Conservation (phyloP, 768 basidiomycete species). For the Piloderma croceum region DNA sequence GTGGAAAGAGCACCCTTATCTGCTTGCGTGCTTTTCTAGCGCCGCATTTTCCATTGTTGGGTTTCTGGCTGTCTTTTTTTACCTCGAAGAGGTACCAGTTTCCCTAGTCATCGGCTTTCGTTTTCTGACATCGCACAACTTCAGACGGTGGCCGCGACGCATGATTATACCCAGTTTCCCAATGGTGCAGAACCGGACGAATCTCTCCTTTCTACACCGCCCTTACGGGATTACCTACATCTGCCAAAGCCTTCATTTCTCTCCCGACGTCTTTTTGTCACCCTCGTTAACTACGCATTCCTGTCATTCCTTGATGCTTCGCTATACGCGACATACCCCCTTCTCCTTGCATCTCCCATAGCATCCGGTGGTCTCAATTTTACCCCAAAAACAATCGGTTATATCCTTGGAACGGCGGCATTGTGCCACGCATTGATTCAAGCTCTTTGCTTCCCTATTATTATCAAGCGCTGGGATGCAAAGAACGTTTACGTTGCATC, state of each 20-base stretch:
- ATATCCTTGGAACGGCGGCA: slow-evolving; percentile 56
- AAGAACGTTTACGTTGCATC: slow-evolving; percentile 10
- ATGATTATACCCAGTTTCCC: no score
- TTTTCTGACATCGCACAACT: no score
- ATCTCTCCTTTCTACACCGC: no score
- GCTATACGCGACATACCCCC: slow-evolving; percentile 38
- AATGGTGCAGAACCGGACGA: no score
- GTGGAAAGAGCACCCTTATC: slow-evolving; percentile 32
- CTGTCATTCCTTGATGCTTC: slow-evolving; percentile 40
- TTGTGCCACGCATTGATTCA: slow-evolving; percentile 62
- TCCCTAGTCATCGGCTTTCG: no score
- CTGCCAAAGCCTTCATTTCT: not conserved
- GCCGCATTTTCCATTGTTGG: slow-evolving; percentile 14
- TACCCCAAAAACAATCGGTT: slow-evolving; percentile 60
- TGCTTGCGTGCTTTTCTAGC: slow-evolving; percentile 27
- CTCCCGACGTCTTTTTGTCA: slow-evolving; percentile 30
- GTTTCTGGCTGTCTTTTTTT: slow-evolving; percentile 6
- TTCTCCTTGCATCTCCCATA: slow-evolving; percentile 69
- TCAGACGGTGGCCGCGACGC: no score
- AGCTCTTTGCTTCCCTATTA: slow-evolving; percentile 57
- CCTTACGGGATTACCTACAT: no score
- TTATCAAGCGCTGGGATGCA: slow-evolving; percentile 38
- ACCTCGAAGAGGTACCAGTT: slow-evolving; percentile 14
- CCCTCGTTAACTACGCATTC: slow-evolving; percentile 37
- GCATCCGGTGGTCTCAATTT: slow-evolving; percentile 65